Evolutionary conservation across 345 rosid genomes (phyloP).

Genomic region (Eucalyptus pauciflora): DNA sequence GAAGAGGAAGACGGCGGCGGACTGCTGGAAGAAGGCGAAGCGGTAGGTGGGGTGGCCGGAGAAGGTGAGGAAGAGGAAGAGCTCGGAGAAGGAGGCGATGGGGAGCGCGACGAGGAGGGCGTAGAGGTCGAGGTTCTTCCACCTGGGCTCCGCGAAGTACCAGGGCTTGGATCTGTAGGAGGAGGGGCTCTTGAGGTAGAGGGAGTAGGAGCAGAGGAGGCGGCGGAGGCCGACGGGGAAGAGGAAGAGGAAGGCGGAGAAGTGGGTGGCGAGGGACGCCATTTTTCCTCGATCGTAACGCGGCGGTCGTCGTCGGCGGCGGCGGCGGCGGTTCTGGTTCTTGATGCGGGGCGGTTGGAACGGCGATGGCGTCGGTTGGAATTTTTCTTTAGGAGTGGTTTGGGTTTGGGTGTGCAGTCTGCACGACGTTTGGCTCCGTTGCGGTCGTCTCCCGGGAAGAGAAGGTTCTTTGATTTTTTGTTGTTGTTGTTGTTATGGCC

Average conservation of each 20-base stretch:
- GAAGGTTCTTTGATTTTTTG: background rate
- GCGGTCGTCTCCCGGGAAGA: background rate
- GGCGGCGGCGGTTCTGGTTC: background rate
- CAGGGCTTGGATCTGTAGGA: conserved; percentile 36
- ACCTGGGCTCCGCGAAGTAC: conserved; percentile 30
- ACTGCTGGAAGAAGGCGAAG: conserved; percentile 37
- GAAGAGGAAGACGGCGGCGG: conserved; percentile 20
- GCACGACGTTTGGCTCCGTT: background rate
- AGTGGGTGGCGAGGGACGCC: conserved; percentile 36
- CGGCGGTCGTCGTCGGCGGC: background rate
- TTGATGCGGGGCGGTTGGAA: background rate
- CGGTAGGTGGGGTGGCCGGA: conserved; percentile 30
- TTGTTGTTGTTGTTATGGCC: background rate
- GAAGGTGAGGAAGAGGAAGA: conserved; percentile 33
- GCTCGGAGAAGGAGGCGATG: conserved; percentile 29
- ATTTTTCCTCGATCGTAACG: background rate
- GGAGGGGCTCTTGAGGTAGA: conserved; percentile 41
- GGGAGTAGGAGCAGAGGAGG: conserved; percentile 39
- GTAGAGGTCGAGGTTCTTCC: conserved; percentile 42
- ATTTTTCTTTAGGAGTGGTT: background rate
- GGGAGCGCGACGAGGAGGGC: conserved; percentile 39
- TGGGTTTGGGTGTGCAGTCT: background rate
- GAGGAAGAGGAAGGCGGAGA: conserved; percentile 28
- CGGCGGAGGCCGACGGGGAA: conserved; percentile 42
- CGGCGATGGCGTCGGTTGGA: background rate